Percentiles rank a stretch among this genome's conserved stretches.
These are phyloP conservation scores for Malus asiatica DNA, from an alignment of 306 rosid genomes.

Conservation along the genomic window DNA sequence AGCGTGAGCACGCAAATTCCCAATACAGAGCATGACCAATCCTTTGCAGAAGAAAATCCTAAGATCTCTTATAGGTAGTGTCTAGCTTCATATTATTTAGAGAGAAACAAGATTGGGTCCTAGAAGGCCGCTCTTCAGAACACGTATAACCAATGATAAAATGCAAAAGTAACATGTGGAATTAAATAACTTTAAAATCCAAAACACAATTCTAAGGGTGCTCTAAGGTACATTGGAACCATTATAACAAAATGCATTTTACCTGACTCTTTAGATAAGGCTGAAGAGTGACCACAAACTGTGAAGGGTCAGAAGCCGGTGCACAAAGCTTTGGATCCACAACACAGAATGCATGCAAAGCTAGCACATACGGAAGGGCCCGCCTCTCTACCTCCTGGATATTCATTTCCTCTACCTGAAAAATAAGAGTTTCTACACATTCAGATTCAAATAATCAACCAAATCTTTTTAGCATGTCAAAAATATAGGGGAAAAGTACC, in stretches of 20 bases:
- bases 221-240: not conserved
- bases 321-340: slow-evolving; percentile 93
- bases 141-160: not conserved
- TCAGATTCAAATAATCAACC: slow-evolving; percentile 8
- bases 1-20: not conserved
- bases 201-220: not conserved
- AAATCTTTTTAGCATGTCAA: not conserved
- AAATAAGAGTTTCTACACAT: slow-evolving; percentile 7
- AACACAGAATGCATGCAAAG: slow-evolving; percentile 87
- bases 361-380: slow-evolving; percentile 82
- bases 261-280: slow-evolving; percentile 97
- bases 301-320: slow-evolving; percentile 87
- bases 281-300: slow-evolving; percentile 93
- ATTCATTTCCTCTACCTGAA: slow-evolving; percentile 84
- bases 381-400: slow-evolving; percentile 55
- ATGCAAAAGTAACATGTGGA: not conserved
- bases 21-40: not conserved
- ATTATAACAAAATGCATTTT: not conserved
- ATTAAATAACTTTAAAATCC: not conserved
- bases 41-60: not conserved
- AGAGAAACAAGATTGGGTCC: not conserved
- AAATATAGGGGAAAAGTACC: slow-evolving; percentile 34
- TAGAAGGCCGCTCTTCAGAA: not conserved
- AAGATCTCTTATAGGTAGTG: not conserved
- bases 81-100: not conserved